Evolutionary conservation across 2,329 filamentous ascomycete species (phyloP).

Genomic region (Diaporthe velutina): DNA sequence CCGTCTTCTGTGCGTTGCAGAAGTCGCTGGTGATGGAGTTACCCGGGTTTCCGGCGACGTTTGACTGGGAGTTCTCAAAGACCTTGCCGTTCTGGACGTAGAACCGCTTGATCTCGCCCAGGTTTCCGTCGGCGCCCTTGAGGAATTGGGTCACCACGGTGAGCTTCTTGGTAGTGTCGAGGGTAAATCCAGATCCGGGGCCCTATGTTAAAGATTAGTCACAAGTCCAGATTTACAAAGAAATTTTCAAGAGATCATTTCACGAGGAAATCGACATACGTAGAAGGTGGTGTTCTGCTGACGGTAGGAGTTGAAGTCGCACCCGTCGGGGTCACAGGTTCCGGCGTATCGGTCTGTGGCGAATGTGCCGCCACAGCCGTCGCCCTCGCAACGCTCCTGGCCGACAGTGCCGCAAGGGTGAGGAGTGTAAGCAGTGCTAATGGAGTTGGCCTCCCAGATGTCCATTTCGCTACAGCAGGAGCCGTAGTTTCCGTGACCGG

Average conservation of each 20-base stretch:
- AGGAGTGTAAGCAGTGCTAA: slow-evolving; percentile 70
- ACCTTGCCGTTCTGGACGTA: slow-evolving; percentile 71
- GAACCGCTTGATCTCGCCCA: slow-evolving; percentile 67
- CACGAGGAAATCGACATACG: slow-evolving; percentile 36
- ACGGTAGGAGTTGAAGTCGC: slow-evolving; percentile 76
- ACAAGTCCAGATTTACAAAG: background rate
- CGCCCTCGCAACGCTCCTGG: slow-evolving; percentile 56
- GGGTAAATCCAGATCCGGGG: slow-evolving; percentile 63
- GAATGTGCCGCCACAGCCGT: slow-evolving; percentile 63
- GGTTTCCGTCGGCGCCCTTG: slow-evolving; percentile 42
- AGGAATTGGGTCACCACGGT: slow-evolving; percentile 75
- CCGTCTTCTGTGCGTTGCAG: slow-evolving; percentile 67
- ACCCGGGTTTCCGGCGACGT: slow-evolving; percentile 45
- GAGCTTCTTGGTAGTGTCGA: slow-evolving; percentile 69
- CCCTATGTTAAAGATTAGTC: background rate
- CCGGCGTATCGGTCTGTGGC: slow-evolving; percentile 65
- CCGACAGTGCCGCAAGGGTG: slow-evolving; percentile 66
- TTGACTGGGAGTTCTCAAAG: slow-evolving; percentile 62
- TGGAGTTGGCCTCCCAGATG: slow-evolving; percentile 71
- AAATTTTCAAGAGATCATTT: background rate
- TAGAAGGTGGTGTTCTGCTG: slow-evolving; percentile 72
- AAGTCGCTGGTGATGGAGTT: slow-evolving; percentile 63
- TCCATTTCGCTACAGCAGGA: slow-evolving; percentile 69
- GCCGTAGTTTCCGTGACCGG: slow-evolving; percentile 62
- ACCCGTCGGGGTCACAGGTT: slow-evolving; percentile 75